These are phyloP conservation scores for Ajuga chamaepitys DNA, from an alignment of 257 asterid species.

Conservation along the genomic window DNA sequence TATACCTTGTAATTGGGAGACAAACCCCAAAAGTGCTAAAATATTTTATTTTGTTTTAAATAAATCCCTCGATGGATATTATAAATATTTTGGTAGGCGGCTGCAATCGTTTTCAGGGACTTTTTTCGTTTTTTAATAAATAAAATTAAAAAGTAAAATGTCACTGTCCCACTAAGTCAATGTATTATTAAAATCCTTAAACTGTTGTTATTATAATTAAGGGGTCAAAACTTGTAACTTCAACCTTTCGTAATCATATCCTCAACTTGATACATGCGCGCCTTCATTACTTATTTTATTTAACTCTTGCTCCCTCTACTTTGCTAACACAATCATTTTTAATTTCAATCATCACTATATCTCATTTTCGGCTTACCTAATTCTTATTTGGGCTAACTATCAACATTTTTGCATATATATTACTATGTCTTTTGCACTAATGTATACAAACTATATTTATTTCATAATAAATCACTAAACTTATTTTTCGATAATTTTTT, in stretches of 20 bases:
- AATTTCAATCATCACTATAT: too few relatives aligned
- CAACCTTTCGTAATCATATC: constrained; percentile 15
- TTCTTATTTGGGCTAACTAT: too few relatives aligned
- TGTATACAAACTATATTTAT: too few relatives aligned
- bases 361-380: too few relatives aligned
- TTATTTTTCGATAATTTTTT: too few relatives aligned
- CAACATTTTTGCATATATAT: too few relatives aligned
- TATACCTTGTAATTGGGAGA: constrained; percentile 37
- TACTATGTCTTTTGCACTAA: too few relatives aligned
- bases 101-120: constrained; percentile 51
- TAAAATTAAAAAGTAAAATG: constrained; percentile 5
- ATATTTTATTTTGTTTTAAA: background rate
- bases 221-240: constrained; percentile 31
- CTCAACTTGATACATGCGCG: constrained; percentile 19
- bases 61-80: background rate
- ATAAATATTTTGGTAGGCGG: constrained; percentile 22
- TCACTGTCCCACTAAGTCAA: constrained; percentile 55
- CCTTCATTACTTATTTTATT: background rate
- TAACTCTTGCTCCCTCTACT: background rate
- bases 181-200: constrained; percentile 30
- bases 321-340: too few relatives aligned
- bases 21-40: constrained; percentile 31
- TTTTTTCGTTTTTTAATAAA: constrained; percentile 12
- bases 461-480: too few relatives aligned
- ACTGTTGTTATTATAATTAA: background rate